A percentile compares a stretch with the other conserved stretches of the same genome.
Evolutionary conservation across 73 alveolate genomes (phyloP).

Genomic region (Symbiodinium pilosum): DNA sequence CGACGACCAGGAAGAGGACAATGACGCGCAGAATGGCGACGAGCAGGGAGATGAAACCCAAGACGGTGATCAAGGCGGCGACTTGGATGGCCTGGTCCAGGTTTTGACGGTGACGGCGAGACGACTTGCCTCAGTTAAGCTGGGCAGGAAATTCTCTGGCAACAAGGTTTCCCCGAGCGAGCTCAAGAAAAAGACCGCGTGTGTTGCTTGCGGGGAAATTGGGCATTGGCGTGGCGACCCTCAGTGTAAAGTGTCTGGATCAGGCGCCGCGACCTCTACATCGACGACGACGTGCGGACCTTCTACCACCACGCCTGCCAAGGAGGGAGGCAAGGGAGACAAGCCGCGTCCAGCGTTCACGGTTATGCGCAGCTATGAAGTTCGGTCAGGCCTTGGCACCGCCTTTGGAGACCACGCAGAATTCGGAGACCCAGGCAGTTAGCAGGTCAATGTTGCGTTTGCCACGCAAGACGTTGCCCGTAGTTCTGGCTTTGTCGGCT

Average conservation of each 20-base stretch:
- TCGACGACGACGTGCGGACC: neutral
- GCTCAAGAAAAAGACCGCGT: neutral
- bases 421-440: too few species aligned
- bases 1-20: neutral
- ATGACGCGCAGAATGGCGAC: neutral
- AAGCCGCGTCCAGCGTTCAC: neutral
- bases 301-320: neutral
- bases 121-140: neutral
- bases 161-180: neutral
- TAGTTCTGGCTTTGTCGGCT: conserved; percentile 4
- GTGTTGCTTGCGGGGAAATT: neutral
- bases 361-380: neutral
- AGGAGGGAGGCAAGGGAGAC: neutral
- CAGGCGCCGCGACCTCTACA: neutral
- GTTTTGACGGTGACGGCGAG: neutral
- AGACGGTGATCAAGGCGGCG: neutral
- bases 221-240: neutral
- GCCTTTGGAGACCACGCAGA: too few species aligned
- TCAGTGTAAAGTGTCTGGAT: neutral
- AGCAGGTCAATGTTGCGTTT: too few species aligned
- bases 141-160: conserved; percentile 19
- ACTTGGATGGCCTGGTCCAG: neutral
- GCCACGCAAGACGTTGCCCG: too few species aligned
- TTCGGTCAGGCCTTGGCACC: too few species aligned
- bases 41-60: too few species aligned